phyloP scores from a whole-genome alignment of 2,329 filamentous ascomycete genomes.

The Chalara sp. region DNA sequence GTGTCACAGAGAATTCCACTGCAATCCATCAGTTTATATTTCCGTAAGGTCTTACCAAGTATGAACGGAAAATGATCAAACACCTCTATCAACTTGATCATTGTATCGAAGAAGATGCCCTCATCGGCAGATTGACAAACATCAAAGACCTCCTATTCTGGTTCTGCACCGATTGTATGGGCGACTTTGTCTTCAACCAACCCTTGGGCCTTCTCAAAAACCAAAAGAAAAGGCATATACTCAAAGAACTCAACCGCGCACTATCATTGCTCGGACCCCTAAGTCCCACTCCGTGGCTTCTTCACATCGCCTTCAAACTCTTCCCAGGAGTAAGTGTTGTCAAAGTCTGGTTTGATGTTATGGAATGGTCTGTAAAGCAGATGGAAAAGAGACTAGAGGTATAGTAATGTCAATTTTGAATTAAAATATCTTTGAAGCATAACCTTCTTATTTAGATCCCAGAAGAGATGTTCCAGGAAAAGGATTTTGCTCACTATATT shows the following conservation, averaged over 20 bases:
- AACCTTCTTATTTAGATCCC: not conserved
- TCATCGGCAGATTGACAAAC: not conserved
- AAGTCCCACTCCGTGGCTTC: too few relatives aligned
- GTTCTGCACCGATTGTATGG: slow-evolving; percentile 19
- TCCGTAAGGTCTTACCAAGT: not conserved
- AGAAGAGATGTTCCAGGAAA: too few relatives aligned
- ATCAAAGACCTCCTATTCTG: not conserved
- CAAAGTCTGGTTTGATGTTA: too few relatives aligned
- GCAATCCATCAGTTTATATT: too few relatives aligned
- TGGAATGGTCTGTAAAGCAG: too few relatives aligned
- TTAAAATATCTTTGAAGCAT: not conserved
- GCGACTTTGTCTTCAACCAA: slow-evolving; percentile 21
- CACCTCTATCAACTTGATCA: not conserved
- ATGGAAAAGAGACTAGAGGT: too few relatives aligned
- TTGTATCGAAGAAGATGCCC: not conserved
- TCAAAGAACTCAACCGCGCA: slow-evolving; percentile 10
- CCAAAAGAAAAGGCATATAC: slow-evolving; percentile 7
- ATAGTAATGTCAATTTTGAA: too few relatives aligned
- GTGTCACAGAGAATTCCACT: too few relatives aligned
- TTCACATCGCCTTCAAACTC: too few relatives aligned
- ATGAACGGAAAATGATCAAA: not conserved
- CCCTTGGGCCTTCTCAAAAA: slow-evolving; percentile 18
- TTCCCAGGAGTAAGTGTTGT: too few relatives aligned
- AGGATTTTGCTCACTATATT: too few relatives aligned
- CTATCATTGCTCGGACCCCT: slow-evolving; percentile 7